Evolutionary conservation across 768 basidiomycete species (phyloP).

Genomic region (Mycena vitilis): DNA sequence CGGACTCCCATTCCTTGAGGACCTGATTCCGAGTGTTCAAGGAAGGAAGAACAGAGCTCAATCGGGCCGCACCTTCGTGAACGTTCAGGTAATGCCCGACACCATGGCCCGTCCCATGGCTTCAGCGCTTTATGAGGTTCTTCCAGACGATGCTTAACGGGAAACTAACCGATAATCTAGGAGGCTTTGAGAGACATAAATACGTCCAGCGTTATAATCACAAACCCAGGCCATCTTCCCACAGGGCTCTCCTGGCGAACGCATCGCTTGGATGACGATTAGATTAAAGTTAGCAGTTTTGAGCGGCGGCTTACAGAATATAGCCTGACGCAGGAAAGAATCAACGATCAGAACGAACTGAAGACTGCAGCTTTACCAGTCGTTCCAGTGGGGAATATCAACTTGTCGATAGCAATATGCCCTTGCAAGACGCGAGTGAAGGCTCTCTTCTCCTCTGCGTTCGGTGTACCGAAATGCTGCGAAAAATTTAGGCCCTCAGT

Average conservation of each 20-base stretch:
- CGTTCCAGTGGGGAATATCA: conserved; percentile 85
- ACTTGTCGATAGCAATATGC: conserved; percentile 89
- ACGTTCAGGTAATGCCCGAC: conserved; percentile 96
- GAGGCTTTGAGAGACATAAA: not conserved
- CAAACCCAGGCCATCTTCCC: conserved; percentile 89
- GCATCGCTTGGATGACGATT: conserved; percentile 66
- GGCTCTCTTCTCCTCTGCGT: conserved; percentile 83
- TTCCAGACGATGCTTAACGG: conserved; percentile 4
- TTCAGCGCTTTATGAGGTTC: conserved; percentile 40
- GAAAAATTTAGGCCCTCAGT: not conserved
- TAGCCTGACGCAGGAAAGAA: conserved; percentile 54
- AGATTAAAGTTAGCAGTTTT: not conserved
- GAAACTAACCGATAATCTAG: conserved; percentile 67
- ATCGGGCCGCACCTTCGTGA: conserved; percentile 72
- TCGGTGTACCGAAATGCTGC: conserved; percentile 91
- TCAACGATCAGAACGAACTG: conserved; percentile 38
- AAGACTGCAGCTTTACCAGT: conserved; percentile 60
- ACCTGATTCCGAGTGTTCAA: conserved; percentile 44
- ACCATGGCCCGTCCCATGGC: conserved; percentile 95
- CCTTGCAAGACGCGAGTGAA: conserved; percentile 95
- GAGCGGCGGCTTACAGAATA: conserved; percentile 56
- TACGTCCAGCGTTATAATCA: conserved; percentile 27
- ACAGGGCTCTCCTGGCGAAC: conserved; percentile 81
- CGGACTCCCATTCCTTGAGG: conserved; percentile 74
- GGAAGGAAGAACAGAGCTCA: not conserved